Evolutionary conservation across 2,329 filamentous ascomycete genomes (phyloP), one percentile per base, ranked within the genome.

Genomic region (Clarireedia homoeocarpa): DNA sequence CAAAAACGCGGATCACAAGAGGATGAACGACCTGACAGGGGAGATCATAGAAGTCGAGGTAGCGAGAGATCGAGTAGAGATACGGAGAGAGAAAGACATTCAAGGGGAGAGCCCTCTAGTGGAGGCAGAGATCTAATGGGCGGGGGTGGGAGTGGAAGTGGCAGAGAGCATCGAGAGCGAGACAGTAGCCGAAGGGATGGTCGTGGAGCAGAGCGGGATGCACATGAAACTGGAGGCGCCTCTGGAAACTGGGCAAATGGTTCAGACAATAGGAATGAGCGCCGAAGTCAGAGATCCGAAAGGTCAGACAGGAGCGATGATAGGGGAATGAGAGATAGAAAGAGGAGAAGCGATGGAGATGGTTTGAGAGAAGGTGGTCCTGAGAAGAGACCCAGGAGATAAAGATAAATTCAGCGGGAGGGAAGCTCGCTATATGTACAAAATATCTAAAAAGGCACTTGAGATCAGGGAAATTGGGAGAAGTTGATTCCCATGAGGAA

Each of bases 301-400:
- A 48, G 52, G 14, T 49, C 52, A 12, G 17, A 57, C 59, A 55
- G 58, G 60, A 7, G 60, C 62, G 48, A 65, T 64, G 10, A 61
- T 63, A 54, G 38, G 63, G 62, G 14, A 61, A 58, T 40, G 57
- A 61, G 7, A 61, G 61, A 38, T 34, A 62, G 67, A 48, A 69
- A 70, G 61, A 58, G 69, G 60, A 61, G 64, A 24, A 60, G 61
- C 24, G 66, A 70, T 27, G 67, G 64, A 48, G 65, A 62, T 14
- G 55, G 53, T 15, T 48, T 63, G 49, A 64, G 67, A 39, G 56
- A 61, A 20, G 66, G 59, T 72, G 68, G 51, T 68, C 71, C 61
- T 50, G 63, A 66, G 23, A 69, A 68, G 59, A 62, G 65, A 57
- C 57, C 60, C 10, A 60, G 66, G 42, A 59, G 63, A 55, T 65